Conservation (phyloP, 2,329 filamentous ascomycete genomes). For the Cercospora zeina region DNA sequence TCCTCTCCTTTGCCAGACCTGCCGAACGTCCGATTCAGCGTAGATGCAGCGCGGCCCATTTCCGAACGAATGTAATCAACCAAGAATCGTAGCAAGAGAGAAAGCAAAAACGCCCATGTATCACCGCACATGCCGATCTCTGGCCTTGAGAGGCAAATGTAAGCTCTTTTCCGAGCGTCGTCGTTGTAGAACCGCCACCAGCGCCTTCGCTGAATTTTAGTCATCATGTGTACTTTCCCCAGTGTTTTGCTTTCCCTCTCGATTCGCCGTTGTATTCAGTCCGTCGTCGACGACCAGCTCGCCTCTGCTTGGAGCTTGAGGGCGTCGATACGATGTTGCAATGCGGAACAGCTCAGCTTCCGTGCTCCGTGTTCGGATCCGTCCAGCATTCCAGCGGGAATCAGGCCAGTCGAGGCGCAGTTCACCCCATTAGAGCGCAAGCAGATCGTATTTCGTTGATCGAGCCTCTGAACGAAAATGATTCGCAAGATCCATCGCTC, state of each 20-base stretch:
- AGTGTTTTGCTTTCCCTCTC: neutral
- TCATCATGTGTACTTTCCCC: neutral
- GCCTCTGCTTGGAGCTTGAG: neutral
- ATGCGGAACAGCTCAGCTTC: no score
- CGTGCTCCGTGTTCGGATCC: no score
- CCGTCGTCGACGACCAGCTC: neutral
- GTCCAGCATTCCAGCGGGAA: no score
- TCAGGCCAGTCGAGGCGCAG: neutral
- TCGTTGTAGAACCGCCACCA: constrained; percentile 7
- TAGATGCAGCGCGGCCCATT: neutral
- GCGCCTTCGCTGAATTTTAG: constrained; percentile 5
- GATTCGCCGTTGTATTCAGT: neutral
- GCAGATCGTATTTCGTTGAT: neutral
- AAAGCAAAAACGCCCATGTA: neutral
- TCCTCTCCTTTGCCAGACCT: neutral
- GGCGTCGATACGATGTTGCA: no score
- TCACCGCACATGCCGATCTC: neutral
- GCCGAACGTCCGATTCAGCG: neutral
- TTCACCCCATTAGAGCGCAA: neutral
- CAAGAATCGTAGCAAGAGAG: neutral
- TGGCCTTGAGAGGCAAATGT: constrained; percentile 1
- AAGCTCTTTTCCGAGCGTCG: constrained; percentile 1
- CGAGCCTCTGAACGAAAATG: neutral
- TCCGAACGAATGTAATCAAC: neutral
- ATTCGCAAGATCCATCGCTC: neutral